Conservation (phyloP, 805 yeast species). For the Pachysolen tannophilus region DNA sequence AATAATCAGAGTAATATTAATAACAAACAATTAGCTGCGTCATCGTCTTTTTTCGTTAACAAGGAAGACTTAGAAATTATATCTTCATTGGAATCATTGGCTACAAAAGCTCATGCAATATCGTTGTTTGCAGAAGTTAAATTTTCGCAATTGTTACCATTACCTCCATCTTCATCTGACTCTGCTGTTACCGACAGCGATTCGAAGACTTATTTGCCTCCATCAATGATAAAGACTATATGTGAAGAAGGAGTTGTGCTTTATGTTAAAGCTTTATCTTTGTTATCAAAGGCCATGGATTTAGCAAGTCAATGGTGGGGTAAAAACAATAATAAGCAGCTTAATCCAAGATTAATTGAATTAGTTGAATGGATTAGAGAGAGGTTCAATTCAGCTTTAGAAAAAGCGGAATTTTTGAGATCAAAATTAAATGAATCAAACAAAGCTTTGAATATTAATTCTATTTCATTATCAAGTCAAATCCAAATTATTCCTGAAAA, state of each 20-base stretch:
- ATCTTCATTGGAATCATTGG: slow-evolving; percentile 55
- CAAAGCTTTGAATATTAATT: slow-evolving; percentile 17
- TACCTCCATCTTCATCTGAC: slow-evolving; percentile 42
- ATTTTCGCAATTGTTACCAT: slow-evolving; percentile 75
- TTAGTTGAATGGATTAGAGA: slow-evolving; percentile 90
- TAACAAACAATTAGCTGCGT: slow-evolving; percentile 14
- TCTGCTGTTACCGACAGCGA: slow-evolving; percentile 13
- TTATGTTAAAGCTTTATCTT: slow-evolving; percentile 75
- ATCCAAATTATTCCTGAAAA: slow-evolving; percentile 62
- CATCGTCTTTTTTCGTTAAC: slow-evolving; percentile 24
- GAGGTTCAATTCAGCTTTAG: slow-evolving; percentile 80
- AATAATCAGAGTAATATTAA: slow-evolving; percentile 19
- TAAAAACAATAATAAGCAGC: slow-evolving; percentile 27
- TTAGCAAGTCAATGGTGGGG: slow-evolving; percentile 91
- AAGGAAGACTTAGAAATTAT: slow-evolving; percentile 30
- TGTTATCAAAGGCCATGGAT: slow-evolving; percentile 81
- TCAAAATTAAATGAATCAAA: slow-evolving; percentile 46
- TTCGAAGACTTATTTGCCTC: slow-evolving; percentile 38
- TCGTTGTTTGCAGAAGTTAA: slow-evolving; percentile 87
- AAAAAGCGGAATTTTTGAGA: slow-evolving; percentile 76
- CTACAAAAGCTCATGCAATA: slow-evolving; percentile 88
- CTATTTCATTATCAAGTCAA: slow-evolving; percentile 1
- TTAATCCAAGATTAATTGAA: slow-evolving; percentile 44
- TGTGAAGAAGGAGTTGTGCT: slow-evolving; percentile 83
- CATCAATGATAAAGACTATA: slow-evolving; percentile 44